Evolutionary conservation across 2,329 filamentous ascomycete genomes (phyloP).

Genomic region (Trichophyton rubrum): DNA sequence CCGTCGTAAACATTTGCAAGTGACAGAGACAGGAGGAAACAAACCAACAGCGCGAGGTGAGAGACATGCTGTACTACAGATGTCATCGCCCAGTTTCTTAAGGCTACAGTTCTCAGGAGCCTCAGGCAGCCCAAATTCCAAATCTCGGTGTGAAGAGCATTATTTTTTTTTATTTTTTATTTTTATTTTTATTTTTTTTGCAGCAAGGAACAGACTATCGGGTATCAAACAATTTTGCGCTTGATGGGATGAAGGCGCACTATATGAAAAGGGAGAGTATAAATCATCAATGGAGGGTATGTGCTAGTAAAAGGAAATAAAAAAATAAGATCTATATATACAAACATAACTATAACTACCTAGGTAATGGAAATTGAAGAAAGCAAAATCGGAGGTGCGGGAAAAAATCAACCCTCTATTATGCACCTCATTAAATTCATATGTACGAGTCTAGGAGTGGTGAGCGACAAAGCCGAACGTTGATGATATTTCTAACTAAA

Average conservation of each 20-base stretch:
- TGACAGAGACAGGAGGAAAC: background rate
- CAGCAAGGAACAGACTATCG: background rate
- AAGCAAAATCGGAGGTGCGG: no score
- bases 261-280: background rate
- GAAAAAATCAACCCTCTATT: background rate
- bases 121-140: background rate
- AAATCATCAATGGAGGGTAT: background rate
- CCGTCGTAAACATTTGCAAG: background rate
- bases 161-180: no score
- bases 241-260: background rate
- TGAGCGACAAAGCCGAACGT: background rate
- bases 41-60: background rate
- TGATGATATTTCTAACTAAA: background rate
- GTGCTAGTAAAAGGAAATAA: background rate
- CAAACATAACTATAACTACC: background rate
- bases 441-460: background rate
- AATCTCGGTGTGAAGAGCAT: background rate
- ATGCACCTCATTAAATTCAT: background rate
- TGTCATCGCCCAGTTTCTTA: background rate
- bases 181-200: no score
- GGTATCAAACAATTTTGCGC: background rate
- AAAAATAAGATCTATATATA: background rate
- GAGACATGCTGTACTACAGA: background rate
- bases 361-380: no score
- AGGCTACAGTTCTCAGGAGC: background rate